phyloP scores from a whole-genome alignment of 164 flowering plant species.

The Chimonanthus salicifolius region DNA sequence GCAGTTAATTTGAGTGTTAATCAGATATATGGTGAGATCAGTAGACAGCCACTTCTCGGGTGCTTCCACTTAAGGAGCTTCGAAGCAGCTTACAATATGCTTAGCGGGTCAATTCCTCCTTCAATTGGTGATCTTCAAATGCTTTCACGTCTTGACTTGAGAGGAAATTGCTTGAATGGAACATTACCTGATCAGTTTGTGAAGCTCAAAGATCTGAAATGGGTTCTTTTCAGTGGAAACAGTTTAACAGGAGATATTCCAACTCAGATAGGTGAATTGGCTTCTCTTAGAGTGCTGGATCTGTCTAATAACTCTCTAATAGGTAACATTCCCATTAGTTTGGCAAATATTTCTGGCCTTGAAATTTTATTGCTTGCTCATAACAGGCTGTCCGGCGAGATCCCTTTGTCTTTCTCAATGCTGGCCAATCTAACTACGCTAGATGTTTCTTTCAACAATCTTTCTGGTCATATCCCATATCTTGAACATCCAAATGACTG shows the following conservation, averaged over 20 bases:
- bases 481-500: conserved; percentile 37
- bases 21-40: conserved; percentile 34
- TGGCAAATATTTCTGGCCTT: conserved; percentile 37
- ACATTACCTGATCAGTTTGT: conserved; percentile 44
- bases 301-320: conserved; percentile 46
- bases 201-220: conserved; percentile 28
- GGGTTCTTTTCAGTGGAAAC: conserved; percentile 50
- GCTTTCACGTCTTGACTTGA: conserved; percentile 46
- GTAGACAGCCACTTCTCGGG: conserved; percentile 20
- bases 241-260: conserved; percentile 52
- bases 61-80: conserved; percentile 39
- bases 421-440: conserved; percentile 36
- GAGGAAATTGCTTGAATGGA: conserved; percentile 52
- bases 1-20: conserved; percentile 53
- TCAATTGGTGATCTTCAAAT: conserved; percentile 29
- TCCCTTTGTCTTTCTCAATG: conserved; percentile 47
- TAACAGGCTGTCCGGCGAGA: conserved; percentile 50
- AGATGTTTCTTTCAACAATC: conserved; percentile 65
- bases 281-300: conserved; percentile 45
- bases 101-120: conserved; percentile 38
- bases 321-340: conserved; percentile 46
- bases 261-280: conserved; percentile 34
- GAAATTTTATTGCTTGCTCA: conserved; percentile 46
- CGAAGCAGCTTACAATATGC: conserved; percentile 56
- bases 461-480: conserved; percentile 54